Conservation (phyloP, 768 basidiomycete species). For the Hygrophorus pudorinus region DNA sequence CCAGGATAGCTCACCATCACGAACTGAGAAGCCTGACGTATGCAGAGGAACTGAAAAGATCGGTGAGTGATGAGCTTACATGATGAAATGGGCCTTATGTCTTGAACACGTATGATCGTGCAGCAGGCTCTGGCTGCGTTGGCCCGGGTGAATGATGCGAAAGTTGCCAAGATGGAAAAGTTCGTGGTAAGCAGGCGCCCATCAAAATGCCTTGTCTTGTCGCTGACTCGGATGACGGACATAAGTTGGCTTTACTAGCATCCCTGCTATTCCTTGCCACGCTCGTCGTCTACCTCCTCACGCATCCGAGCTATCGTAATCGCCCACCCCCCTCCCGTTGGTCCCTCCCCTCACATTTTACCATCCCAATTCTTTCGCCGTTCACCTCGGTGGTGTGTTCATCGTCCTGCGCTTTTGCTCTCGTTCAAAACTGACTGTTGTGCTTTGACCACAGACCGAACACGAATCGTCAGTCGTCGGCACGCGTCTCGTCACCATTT, state of each 20-base stretch:
- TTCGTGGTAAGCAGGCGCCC: slow-evolving; percentile 33
- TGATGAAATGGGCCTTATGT: not conserved
- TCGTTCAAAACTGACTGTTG: not conserved
- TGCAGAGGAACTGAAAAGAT: slow-evolving; percentile 34
- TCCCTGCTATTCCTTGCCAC: slow-evolving; percentile 23
- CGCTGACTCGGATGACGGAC: slow-evolving; percentile 1
- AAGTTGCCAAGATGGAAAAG: slow-evolving; percentile 39
- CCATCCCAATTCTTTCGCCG: slow-evolving; percentile 69
- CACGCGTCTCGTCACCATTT: slow-evolving; percentile 31
- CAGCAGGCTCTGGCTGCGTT: slow-evolving; percentile 35
- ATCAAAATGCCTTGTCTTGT: not conserved
- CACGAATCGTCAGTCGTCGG: slow-evolving; percentile 59
- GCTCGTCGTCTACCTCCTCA: slow-evolving; percentile 25
- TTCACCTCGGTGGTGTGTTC: slow-evolving; percentile 64
- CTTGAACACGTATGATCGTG: not conserved
- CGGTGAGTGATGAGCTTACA: slow-evolving; percentile 26
- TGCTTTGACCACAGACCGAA: slow-evolving; percentile 45
- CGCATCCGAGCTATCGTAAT: slow-evolving; percentile 21
- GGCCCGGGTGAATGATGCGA: slow-evolving; percentile 32
- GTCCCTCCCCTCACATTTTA: slow-evolving; percentile 50
- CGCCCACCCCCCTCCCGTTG: slow-evolving; percentile 18
- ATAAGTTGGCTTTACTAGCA: slow-evolving; percentile 7
- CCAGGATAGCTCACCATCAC: slow-evolving; percentile 34
- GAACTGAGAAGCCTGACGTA: slow-evolving; percentile 36
- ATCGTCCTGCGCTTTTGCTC: not conserved